Evolutionary conservation across 2,329 filamentous ascomycete species (phyloP), one percentile per base, ranked within the genome.

Genomic region (Aspergillus japonicus): DNA sequence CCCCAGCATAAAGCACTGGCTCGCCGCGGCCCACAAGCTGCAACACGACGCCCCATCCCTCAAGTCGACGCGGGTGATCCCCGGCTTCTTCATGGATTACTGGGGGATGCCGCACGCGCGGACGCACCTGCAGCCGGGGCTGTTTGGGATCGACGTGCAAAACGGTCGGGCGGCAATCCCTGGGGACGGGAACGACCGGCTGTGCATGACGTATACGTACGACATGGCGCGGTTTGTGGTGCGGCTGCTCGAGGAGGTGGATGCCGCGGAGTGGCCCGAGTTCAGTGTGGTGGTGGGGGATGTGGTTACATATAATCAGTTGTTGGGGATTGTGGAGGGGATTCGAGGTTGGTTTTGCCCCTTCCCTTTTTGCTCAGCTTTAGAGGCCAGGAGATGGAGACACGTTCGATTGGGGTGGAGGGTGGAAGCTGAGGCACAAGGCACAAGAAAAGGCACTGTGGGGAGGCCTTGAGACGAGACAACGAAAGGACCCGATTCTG

Each of bases 221-320:
- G 83, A 85, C 64, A 70, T 85, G 47, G 82, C 77, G 3, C 74
- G 68, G 39, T 83, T 81, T 56, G 73, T 83, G 5, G 76, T 74
- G 7, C 74, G 73, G 4, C 58, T 74, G 3, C 63, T 85, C 14
- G 74, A 76, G 14, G 74, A 76, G n/a, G 61, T 79, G 23, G 65
- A 44, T 7, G 39, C 75, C 3, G 72, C 75, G 3, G 72, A 72
- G 23, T 84, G 83, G 82, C 76, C 79, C 2, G 71, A 75, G 33
- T 77, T 63, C 24, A 73, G 67, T 53, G 50, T 73, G 2, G 56
- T 73, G 23, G 71, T 73, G 2, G 78, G 78, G 0, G 80, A 81
- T 56, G 72, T 73, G 47, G 57, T 79, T 16, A 80, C 78, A 0
- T 79, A 73, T 66, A 81, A 81, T 47, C 71, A 83, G 63, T 65